Evolutionary conservation across 2,329 filamentous ascomycete species (phyloP).

Genomic region (Penicillium sp.): DNA sequence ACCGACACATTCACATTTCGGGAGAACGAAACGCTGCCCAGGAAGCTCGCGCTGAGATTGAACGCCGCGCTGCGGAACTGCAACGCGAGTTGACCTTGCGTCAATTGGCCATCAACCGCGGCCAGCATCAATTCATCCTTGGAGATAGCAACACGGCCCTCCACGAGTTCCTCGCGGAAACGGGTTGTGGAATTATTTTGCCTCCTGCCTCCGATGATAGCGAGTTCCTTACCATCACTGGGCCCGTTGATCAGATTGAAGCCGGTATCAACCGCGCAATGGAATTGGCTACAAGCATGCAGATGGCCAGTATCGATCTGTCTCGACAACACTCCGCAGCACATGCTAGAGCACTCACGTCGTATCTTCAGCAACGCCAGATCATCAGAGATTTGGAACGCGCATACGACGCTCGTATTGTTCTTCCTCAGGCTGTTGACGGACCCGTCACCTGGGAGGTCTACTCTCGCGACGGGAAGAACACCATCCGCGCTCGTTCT

Average conservation of each 20-base stretch:
- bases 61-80: constrained; percentile 72
- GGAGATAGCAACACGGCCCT: constrained; percentile 75
- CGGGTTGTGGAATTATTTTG: constrained; percentile 82
- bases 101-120: constrained; percentile 76
- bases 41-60: constrained; percentile 73
- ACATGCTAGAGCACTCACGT: constrained; percentile 81
- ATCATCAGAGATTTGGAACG: constrained; percentile 80
- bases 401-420: constrained; percentile 79
- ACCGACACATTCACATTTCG: constrained; percentile 76
- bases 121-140: constrained; percentile 91
- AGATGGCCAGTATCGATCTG: constrained; percentile 77
- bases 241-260: constrained; percentile 69
- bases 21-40: constrained; percentile 82
- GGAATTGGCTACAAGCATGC: constrained; percentile 83
- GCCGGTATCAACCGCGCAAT: constrained; percentile 77
- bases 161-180: constrained; percentile 83
- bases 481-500: constrained; percentile 50
- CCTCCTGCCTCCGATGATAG: constrained; percentile 72
- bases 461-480: constrained; percentile 82
- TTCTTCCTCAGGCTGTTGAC: constrained; percentile 64
- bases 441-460: constrained; percentile 79
- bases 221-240: constrained; percentile 79
- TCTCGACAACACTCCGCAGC: constrained; percentile 72
- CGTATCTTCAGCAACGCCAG: constrained; percentile 77
- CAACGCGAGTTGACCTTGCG: constrained; percentile 71